Evolutionary conservation across 352 stramenopile genomes (phyloP), one percentile per base, ranked within the genome.

Genomic region (Globisporangium polare): DNA sequence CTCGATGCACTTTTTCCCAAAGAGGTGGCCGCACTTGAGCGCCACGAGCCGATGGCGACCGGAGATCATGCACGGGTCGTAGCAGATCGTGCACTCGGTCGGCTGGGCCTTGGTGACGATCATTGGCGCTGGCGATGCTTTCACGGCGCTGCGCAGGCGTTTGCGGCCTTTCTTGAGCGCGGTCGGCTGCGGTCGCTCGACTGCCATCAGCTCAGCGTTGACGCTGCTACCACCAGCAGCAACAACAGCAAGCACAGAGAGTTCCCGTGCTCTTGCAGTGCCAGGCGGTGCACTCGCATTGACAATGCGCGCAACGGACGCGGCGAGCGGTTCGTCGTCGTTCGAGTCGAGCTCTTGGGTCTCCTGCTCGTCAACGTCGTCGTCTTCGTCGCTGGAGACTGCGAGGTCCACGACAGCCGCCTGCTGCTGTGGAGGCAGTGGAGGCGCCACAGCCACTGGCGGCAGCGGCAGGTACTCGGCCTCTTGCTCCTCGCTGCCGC

Each of bases 31-130:
- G 62, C 83, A 93, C 46, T 82, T 82, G 50, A 93, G 78, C 54
- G 78, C 82, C 57, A 80, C 82, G 52, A 93, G 73, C 2, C 83
- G 81, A 60, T 93, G 83, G n/a, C 71, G 63, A 0, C 83, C 83
- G 9, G 70, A 52, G 9, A 80, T 66, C 13, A 76, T 87, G 62
- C 83, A 93, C 39, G 72, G 59, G 29, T 93, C 83, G 66, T 81
- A 91, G 75, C 83, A 93, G 26, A 93, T 77, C 0, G 79, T 76
- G 57, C 83, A 93, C 70, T 93, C 83, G 10, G 80, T 90, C 8
- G 83, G 63, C 62, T 89, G 69, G 1, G 74, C 20, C 60, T 77
- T 80, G 42, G 65, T 33, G 18, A 77, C 53, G 3, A 78, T 60
- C 22, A 47, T 60, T 7, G 37, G 18, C 27, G 18, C 49, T 9